Evolutionary conservation across 2,329 filamentous ascomycete genomes (phyloP), one percentile per base, ranked within the genome.

Genomic region (Penicillium sp.): DNA sequence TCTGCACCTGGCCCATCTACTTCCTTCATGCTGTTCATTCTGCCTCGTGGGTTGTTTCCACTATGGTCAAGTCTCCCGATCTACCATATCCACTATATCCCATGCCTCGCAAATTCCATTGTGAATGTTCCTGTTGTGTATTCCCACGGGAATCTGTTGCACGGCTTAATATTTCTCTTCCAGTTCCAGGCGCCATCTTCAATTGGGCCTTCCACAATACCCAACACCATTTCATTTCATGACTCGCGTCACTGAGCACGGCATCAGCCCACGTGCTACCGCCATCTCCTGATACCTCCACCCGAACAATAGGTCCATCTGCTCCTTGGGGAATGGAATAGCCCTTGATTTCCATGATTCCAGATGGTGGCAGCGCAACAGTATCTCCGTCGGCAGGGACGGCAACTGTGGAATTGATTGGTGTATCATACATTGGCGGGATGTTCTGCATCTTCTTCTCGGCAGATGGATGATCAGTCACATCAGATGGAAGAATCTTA

Each of bases 81-180:
- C 81, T 76, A 2, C 80, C 81, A 66, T 78, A 83, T 1, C 78
- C 81, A 66, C 81, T 81, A 65, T 83, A 84, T 25, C 72, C 79
- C 4, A 83, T 78, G 0, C 81, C 81, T 49, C 81, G 71, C 50
- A 81, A 64, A 63, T 83, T 83, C 81, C 81, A 84, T 58, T 75
- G 64, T 3, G 75, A 72, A 50, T 68, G 68, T 52, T 71, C 65
- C 20, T 64, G 66, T 59, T 83, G 81, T 23, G 67, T 67, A 59
- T 81, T 78, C 3, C 79, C 79, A 24, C 67, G 75, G 33, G 58
- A 66, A 67, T 83, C 81, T 5, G 73, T 79, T 1, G 79, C 80
- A 31, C 77, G 72, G 61, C 79, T 80, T 51, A 77, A 67, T n/a
- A 83, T 71, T 33, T 61, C 74, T 46, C 65, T 72, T 9, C 66